Percentiles rank a stretch among this genome's conserved stretches.
Evolutionary conservation across 2,329 filamentous ascomycete genomes (phyloP).

Genomic region (Waltergamsia citrina): DNA sequence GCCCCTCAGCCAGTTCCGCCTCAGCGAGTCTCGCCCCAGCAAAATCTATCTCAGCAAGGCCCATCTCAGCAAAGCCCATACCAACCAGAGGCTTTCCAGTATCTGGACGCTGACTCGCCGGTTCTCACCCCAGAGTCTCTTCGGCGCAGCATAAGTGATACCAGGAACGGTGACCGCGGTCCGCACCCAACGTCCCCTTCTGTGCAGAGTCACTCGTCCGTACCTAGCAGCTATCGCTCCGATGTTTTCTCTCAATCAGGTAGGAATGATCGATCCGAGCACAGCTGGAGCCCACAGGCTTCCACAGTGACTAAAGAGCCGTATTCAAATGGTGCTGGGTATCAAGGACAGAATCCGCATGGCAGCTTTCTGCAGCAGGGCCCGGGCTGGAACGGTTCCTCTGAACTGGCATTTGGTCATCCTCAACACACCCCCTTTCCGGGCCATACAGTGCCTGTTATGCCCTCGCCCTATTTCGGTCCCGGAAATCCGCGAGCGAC

Average conservation of each 20-base stretch:
- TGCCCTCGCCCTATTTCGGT: not conserved
- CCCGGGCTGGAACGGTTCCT: not conserved
- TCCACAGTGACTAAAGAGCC: too few relatives aligned
- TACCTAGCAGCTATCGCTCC: constrained; percentile 44
- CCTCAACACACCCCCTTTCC: not conserved
- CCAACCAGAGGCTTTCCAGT: not conserved
- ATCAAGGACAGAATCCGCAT: not conserved
- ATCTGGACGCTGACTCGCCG: constrained; percentile 34
- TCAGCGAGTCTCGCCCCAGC: too few relatives aligned
- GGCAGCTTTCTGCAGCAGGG: not conserved
- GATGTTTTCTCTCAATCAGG: constrained; percentile 22
- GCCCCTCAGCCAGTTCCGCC: too few relatives aligned
- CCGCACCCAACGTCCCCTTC: constrained; percentile 6
- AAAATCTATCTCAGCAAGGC: too few relatives aligned
- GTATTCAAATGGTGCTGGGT: not conserved
- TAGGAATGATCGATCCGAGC: constrained; percentile 4
- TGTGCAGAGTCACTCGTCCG: constrained; percentile 23
- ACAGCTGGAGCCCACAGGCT: constrained; percentile 8
- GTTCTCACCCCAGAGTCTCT: constrained; percentile 25
- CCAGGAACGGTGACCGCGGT: not conserved
- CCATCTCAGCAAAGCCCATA: too few relatives aligned
- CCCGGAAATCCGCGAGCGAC: not conserved
- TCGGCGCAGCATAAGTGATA: constrained; percentile 14
- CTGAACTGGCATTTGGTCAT: not conserved
- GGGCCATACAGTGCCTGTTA: not conserved